phyloP scores from a whole-genome alignment of 345 rosid species.

The Populus tremula region DNA sequence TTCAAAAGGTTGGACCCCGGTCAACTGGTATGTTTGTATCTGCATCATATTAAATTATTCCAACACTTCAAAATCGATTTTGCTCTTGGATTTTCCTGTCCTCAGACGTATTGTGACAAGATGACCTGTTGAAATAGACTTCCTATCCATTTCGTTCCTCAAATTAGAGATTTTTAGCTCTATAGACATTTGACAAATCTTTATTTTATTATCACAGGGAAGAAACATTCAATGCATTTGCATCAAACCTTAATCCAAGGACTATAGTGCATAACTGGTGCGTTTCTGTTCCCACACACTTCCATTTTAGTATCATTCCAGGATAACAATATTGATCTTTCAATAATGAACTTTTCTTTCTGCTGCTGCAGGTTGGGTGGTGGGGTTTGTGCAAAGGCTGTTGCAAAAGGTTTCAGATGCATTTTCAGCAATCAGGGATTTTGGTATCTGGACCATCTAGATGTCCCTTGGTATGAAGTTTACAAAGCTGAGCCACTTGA shows the following conservation, averaged over 20 bases:
- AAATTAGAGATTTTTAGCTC: background rate
- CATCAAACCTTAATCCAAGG: conserved; percentile 63
- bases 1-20: conserved; percentile 72
- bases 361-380: conserved; percentile 61
- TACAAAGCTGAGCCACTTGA: conserved; percentile 79
- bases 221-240: conserved; percentile 72
- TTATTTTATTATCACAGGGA: conserved; percentile 51
- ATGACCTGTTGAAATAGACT: background rate
- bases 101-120: too few species aligned
- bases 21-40: conserved; percentile 59
- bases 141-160: background rate
- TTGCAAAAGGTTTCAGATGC: conserved; percentile 86
- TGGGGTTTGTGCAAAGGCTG: conserved; percentile 79
- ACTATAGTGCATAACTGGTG: conserved; percentile 92
- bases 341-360: background rate
- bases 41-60: background rate
- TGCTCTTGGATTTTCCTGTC: background rate
- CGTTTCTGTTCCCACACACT: conserved; percentile 12
- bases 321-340: background rate
- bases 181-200: conserved; percentile 4
- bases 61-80: background rate
- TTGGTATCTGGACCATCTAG: conserved; percentile 92
- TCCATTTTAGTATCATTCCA: conserved; percentile 6
- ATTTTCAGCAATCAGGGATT: conserved; percentile 82
- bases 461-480: conserved; percentile 70